Conservation (phyloP, 1,284 basidiomycete genomes). For the Hymenochaete sp. region DNA sequence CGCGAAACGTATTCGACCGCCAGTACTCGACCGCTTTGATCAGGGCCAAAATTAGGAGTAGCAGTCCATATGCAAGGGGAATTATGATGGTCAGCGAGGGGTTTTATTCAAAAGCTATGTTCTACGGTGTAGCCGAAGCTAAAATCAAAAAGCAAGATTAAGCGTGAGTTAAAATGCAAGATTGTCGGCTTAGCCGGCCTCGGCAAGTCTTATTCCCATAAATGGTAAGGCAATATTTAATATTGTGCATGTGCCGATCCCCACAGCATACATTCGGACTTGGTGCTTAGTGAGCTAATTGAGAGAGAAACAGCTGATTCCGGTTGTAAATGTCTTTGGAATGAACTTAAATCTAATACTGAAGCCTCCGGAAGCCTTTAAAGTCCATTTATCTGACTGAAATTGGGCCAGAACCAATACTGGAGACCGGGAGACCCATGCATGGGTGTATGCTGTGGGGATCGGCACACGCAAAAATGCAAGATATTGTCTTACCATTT, state of each 20-base stretch:
- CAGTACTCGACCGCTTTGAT: slow-evolving; percentile 2
- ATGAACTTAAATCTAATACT: too few relatives aligned
- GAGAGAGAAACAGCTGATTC: too few relatives aligned
- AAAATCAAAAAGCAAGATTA: neutral
- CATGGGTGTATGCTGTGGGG: too few relatives aligned
- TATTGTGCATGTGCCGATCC: neutral
- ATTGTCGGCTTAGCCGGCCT: neutral
- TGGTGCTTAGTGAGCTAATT: too few relatives aligned
- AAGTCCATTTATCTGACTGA: too few relatives aligned
- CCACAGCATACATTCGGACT: neutral
- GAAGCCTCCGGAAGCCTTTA: too few relatives aligned
- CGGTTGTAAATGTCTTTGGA: too few relatives aligned
- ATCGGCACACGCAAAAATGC: too few relatives aligned
- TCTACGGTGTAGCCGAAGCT: neutral
- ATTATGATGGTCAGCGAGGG: neutral
- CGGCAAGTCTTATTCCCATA: neutral
- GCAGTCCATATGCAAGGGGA: neutral
- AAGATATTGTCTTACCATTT: too few relatives aligned
- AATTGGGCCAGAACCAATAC: too few relatives aligned
- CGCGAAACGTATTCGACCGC: neutral
- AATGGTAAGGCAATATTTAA: neutral
- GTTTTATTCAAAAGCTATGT: neutral
- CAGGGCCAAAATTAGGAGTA: neutral
- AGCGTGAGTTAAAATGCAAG: neutral
- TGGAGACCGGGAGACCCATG: too few relatives aligned